A percentile compares a stretch with the other conserved stretches of the same genome.
Conservation (phyloP, 2,329 filamentous ascomycete species). For the Aspergillus flavus region DNA sequence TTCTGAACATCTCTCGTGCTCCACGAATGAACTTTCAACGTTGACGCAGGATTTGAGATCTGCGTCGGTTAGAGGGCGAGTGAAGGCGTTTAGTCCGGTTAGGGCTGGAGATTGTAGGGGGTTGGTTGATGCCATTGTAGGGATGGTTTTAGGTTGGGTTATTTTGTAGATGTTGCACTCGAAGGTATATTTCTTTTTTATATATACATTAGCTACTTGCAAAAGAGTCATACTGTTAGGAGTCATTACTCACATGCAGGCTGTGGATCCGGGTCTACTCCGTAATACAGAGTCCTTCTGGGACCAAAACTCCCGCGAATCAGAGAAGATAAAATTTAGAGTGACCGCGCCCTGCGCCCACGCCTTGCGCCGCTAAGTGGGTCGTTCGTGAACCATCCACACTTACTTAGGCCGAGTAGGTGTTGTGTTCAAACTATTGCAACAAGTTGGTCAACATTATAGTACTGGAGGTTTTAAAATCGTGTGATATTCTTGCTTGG, state of each 20-base stretch:
- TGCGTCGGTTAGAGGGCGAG: not conserved
- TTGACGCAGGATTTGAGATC: not conserved
- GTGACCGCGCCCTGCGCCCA: not conserved
- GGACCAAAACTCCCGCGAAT: not conserved
- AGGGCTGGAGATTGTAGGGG: not conserved
- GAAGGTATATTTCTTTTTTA: no score
- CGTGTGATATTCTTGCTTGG: no score
- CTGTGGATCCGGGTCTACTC: not conserved
- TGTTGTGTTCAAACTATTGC: no score
- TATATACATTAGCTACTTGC: not conserved
- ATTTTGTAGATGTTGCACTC: no score
- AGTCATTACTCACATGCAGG: no score
- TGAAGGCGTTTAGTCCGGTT: not conserved
- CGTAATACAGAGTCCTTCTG: no score
- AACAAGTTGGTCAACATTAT: no score
- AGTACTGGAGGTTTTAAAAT: no score
- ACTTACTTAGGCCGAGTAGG: no score
- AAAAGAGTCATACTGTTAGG: not conserved
- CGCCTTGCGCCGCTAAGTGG: not conserved
- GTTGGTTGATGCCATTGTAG: not conserved
- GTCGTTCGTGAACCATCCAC: not conserved
- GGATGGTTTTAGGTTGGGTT: no score
- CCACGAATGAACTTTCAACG: not conserved
- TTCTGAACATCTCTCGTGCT: conserved; percentile 3
- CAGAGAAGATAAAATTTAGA: not conserved